phyloP scores from a whole-genome alignment of 805 yeast genomes.

The Suhomyces kilbournensis region DNA sequence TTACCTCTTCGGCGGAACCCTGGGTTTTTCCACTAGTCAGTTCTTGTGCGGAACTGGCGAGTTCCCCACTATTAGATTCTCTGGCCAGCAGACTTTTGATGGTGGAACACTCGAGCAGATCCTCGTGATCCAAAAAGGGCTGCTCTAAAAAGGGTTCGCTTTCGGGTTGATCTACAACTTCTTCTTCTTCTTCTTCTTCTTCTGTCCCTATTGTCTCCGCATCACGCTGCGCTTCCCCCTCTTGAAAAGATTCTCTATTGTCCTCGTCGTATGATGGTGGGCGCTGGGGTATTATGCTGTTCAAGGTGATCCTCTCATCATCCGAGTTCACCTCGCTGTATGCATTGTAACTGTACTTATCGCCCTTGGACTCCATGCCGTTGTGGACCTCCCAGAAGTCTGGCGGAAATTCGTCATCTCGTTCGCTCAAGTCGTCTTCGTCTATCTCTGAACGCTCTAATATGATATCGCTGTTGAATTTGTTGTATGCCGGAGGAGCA shows the following conservation, averaged over 20 bases:
- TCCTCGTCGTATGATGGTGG: slow-evolving; percentile 39
- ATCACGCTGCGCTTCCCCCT: not conserved
- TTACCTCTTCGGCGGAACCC: not conserved
- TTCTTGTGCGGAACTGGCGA: not conserved
- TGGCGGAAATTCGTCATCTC: slow-evolving; percentile 55
- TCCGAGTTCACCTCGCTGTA: slow-evolving; percentile 36
- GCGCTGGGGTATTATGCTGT: slow-evolving; percentile 31
- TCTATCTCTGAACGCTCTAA: slow-evolving; percentile 62
- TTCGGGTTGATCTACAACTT: not conserved
- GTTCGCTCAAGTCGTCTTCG: slow-evolving; percentile 42
- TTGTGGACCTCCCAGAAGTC: slow-evolving; percentile 47
- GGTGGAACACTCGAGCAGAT: not conserved
- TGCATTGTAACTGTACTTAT: slow-evolving; percentile 37
- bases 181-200: not conserved
- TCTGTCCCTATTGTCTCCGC: slow-evolving; percentile 1
- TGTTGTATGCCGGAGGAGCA: slow-evolving; percentile 91
- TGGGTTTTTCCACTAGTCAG: not conserved
- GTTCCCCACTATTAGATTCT: not conserved
- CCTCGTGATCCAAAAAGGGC: not conserved
- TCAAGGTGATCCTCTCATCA: slow-evolving; percentile 43
- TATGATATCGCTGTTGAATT: slow-evolving; percentile 72
- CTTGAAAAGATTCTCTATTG: not conserved
- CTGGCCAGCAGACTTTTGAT: not conserved
- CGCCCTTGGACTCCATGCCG: slow-evolving; percentile 12
- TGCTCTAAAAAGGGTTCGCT: not conserved